Evolutionary conservation across 768 basidiomycete species (phyloP), one percentile per base, ranked within the genome.

Genomic region (Fomitopsis pulvina): DNA sequence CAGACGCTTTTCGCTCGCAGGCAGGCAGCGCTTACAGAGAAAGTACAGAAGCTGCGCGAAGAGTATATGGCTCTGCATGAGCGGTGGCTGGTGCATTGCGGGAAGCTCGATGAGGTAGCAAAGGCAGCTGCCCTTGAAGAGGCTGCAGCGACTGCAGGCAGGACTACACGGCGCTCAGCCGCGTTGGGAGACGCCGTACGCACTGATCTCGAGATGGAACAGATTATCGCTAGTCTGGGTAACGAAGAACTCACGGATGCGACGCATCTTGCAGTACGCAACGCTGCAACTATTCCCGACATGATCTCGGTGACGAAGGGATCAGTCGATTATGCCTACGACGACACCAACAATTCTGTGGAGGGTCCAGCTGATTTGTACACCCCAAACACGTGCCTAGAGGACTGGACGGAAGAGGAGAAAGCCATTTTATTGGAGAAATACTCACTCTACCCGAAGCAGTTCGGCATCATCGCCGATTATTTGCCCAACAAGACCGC

Each of bases 141-240:
- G 47, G 68, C 71, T 14, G 59, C 69, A 14, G 64, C 64, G 4
- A 66, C 71, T 29, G 57, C 73, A 20, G 75, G 74, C 14, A 68
- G 89, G 45, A 83, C 85, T 37, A 90, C 88, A 8, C 78, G 89
- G 25, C 80, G 90, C 22, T 79, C 85, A 9, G 75, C 83, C 41
- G 83, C 85, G 0, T 69, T 89, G 54, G 90, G 90, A 24, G 94
- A 96, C 65, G 84, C 90, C 12, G 93, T 93, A 14, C 85, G 92
- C 3, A 92, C 93, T 16, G 94, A 97, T 66, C 76, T 95, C 50
- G 95, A 97, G 71, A 93, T 96, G 82, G 90, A 96, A 60, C 92
- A 93, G 68, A 92, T 98, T 62, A 87, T 98, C 50, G 91, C 91
- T n/a, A 90, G 85, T 60, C 71, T 96, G 34, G 92, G 91, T 22